Base-by-base conservation (phyloP, 108 stramenopile genomes). In the Skeletonema costatum region DNA sequence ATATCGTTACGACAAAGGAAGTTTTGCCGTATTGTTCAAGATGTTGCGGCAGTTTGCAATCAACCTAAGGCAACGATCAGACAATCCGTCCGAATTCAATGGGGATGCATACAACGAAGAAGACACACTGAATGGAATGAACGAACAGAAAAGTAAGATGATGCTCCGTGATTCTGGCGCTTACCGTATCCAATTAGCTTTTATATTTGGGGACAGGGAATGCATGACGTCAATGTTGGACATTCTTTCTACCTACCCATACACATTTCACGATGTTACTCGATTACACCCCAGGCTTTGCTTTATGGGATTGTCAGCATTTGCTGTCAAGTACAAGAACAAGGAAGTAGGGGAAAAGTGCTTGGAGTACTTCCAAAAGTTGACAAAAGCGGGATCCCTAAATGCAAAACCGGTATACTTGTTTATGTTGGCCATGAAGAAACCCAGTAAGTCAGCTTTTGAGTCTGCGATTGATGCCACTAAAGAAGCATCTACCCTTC, bases 391-490 rank as follows among this genome's bases (percentile, higher is more conserved):
- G 41, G 82, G 82, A 33, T 35, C 33, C 17, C 46, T 60, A 3
- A 83, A 83, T 44, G 76, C 72, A 31, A 70, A 69, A 5, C 71
- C 77, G 36, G 63, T 73, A 3, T 50, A 16, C 17, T 19, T 73
- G 17, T 83, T 69, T 16, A 56, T 83, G 31, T 12, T 46, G 29
- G 82, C 82, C 1, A 32, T 78, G 46, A 39, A 66, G 9, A 71
- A 77, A 8, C 50, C 67, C 31, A 77, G 32, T 30, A 65, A 36
- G n/a, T 21, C 32, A 14, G 31, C 35, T 1, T 82, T 70, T 63
- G 64, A 77, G 4, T 32, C 63, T 12, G 81, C 81, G 13, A 82
- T 82, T 50, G 71, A 50, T 29, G 76, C 62, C 12, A 70, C 75
- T 66, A 8, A 30, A 12, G 42, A 64, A 29, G 31, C 13, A 9